Conservation (phyloP, 1,284 basidiomycete species). For the Puccinia brachypodii region DNA sequence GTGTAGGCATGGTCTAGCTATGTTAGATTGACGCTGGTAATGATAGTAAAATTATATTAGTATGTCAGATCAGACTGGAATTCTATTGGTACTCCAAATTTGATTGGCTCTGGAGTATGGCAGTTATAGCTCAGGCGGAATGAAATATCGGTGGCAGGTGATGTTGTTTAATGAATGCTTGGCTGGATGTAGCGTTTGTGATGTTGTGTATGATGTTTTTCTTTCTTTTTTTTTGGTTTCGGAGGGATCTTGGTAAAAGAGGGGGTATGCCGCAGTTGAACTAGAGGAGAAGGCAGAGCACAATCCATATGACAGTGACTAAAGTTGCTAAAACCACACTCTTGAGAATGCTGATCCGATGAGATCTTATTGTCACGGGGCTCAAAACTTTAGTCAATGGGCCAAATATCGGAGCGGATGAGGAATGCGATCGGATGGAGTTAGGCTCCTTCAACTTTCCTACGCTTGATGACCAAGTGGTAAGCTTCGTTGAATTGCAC, state of each 20-base stretch:
- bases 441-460: not conserved
- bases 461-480: not conserved
- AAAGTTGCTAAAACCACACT: not conserved
- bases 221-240: not conserved
- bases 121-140: not conserved
- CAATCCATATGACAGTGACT: not conserved
- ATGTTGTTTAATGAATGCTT: not conserved
- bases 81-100: not conserved
- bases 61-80: not conserved
- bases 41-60: too few relatives aligned
- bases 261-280: not conserved
- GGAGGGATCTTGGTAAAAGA: not conserved
- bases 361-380: slow-evolving; percentile 7
- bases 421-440: not conserved
- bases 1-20: not conserved
- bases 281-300: not conserved
- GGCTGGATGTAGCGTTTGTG: not conserved
- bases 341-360: slow-evolving; percentile 10
- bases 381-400: slow-evolving; percentile 2
- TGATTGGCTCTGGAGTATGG: not conserved
- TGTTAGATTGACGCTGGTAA: not conserved
- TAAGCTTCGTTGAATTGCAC: not conserved
- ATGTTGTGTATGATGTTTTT: not conserved
- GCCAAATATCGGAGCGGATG: slow-evolving; percentile 11
- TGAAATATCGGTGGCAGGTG: not conserved